Evolutionary conservation across 1,139 yeast species (phyloP), one percentile per base, ranked within the genome.

Genomic region (Suhomyces anneliseae): DNA sequence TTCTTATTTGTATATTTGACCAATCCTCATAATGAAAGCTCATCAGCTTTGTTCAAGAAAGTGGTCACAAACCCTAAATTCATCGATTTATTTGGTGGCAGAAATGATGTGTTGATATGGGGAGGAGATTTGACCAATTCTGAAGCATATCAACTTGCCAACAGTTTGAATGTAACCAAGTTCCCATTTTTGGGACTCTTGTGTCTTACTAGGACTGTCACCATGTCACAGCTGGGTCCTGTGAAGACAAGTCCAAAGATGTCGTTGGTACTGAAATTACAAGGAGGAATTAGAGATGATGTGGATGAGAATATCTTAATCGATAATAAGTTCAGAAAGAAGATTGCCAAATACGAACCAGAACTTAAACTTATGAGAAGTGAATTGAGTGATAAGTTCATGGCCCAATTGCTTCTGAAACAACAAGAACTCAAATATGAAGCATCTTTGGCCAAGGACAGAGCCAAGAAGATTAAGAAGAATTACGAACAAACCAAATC

Each of bases 71-170:
- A 81, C 53, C 77, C 76, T 1, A 68, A 67, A 33, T 82, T 90
- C 47, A 68, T 80, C 7, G 68, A 69, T 8, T 68, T 85, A 42
- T 67, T 88, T 41, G 48, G 53, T 12, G 46, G 54, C 76, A 44
- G 71, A 78, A 57, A 56, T 8, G 54, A 53, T 40, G 64, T 84
- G 4, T 59, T 90, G 3, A 70, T 90, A 6, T 93, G 98, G 98
- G 96, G 95, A 34, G 97, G 97, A 8, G 87, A 88, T 61, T 81
- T 87, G 31, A 78, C 82, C 12, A 82, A 85, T 51, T 82, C 90
- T 11, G 98, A 93, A 65, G 89, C 95, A 1, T 85, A 82, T 59
- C 96, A 90, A 58, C 83, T 90, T 12, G 89, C 96, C 0, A 85
- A 86, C 60, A 81, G 87, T 41, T 76, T 92, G 50, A 80, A 81